Evolutionary conservation across 441 rosid genomes (phyloP).

Genomic region (Dalechampia spathulata): DNA sequence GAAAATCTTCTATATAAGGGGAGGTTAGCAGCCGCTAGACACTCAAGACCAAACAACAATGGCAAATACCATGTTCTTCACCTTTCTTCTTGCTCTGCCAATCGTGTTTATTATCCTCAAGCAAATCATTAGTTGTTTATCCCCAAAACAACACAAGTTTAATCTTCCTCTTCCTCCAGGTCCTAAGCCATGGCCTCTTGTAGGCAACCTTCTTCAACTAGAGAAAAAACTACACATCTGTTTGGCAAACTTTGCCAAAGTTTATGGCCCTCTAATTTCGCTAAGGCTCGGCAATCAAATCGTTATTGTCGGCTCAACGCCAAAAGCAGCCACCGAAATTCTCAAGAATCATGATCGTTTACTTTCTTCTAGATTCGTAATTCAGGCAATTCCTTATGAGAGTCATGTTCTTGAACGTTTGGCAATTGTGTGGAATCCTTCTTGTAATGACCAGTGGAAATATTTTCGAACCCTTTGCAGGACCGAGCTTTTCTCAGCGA

Average conservation of each 20-base stretch:
- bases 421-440: slow-evolving; percentile 12
- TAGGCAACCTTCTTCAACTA: slow-evolving; percentile 21
- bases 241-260: slow-evolving; percentile 13
- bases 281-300: slow-evolving; percentile 22
- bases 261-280: slow-evolving; percentile 25
- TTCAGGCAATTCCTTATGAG: background rate
- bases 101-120: background rate
- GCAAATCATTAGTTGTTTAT: background rate
- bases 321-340: slow-evolving; percentile 22
- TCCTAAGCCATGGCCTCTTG: slow-evolving; percentile 20
- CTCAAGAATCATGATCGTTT: slow-evolving; percentile 24
- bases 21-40: too few species aligned
- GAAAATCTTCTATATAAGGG: too few species aligned
- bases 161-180: slow-evolving; percentile 25
- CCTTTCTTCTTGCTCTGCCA: background rate
- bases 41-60: background rate
- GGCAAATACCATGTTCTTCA: too few species aligned
- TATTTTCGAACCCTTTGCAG: slow-evolving; percentile 16
- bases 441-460: slow-evolving; percentile 21
- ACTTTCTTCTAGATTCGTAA: slow-evolving; percentile 16
- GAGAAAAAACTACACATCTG: slow-evolving; percentile 18
- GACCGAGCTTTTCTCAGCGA: slow-evolving; percentile 23
- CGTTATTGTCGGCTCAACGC: slow-evolving; percentile 26
- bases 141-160: background rate
- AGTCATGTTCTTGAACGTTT: slow-evolving; percentile 1